Conservation (phyloP, 2,329 filamentous ascomycete genomes). For the Juglanconis juglandina region DNA sequence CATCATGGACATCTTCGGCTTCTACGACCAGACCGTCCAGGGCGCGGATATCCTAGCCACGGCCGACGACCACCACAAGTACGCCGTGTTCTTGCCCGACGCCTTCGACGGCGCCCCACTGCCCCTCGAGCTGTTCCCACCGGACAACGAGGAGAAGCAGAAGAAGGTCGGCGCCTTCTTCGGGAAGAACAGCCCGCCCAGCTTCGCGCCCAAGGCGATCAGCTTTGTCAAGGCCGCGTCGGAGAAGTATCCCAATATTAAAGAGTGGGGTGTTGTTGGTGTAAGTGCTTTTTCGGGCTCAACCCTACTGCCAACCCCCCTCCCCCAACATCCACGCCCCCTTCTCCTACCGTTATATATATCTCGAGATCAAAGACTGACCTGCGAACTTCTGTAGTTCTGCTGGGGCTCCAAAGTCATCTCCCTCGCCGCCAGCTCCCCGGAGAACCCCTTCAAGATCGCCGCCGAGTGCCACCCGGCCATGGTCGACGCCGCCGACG, state of each 20-base stretch:
- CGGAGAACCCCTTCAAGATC: constrained; percentile 53
- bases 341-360: background rate
- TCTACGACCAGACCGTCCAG: constrained; percentile 67
- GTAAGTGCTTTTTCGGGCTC: constrained; percentile 35
- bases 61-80: constrained; percentile 58
- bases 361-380: background rate
- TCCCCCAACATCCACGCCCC: too few relatives aligned
- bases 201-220: constrained; percentile 48
- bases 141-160: constrained; percentile 62
- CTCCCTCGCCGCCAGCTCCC: constrained; percentile 46
- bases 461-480: constrained; percentile 56
- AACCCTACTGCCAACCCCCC: too few relatives aligned
- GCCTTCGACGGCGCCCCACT: constrained; percentile 76
- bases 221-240: constrained; percentile 52
- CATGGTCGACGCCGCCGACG: constrained; percentile 63
- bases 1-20: constrained; percentile 67
- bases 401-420: constrained; percentile 73
- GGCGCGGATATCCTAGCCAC: constrained; percentile 64
- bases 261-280: constrained; percentile 59
- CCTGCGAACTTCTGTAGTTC: constrained; percentile 34
- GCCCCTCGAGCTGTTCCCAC: constrained; percentile 58
- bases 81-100: constrained; percentile 87
- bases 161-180: constrained; percentile 58
- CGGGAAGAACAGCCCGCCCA: constrained; percentile 44
- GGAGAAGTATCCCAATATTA: constrained; percentile 50